phyloP scores from a whole-genome alignment of 352 stramenopile genomes.

The Phytophthora pini region DNA sequence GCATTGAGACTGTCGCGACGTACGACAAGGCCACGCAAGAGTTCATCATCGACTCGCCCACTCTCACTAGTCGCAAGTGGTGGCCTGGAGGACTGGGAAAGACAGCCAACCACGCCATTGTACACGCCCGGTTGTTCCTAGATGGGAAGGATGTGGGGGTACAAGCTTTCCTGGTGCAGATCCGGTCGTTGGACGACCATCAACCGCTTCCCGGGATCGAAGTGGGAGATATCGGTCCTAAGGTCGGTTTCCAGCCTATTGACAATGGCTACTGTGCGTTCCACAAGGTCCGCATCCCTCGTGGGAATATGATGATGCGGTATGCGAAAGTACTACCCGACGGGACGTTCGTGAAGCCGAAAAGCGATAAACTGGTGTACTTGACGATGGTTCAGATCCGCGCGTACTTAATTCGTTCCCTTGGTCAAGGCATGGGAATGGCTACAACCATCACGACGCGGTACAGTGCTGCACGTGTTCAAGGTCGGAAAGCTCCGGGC shows the following conservation, averaged over 20 bases:
- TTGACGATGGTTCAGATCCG: constrained; percentile 61
- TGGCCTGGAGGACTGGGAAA: constrained; percentile 74
- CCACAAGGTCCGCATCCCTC: constrained; percentile 20
- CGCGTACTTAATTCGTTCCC: constrained; percentile 26
- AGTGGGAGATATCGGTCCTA: constrained; percentile 23
- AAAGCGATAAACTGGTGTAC: constrained; percentile 75
- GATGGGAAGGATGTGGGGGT: constrained; percentile 29
- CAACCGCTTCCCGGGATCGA: too few relatives aligned
- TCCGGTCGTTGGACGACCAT: neutral
- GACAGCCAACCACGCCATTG: constrained; percentile 22
- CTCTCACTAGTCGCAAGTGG: constrained; percentile 94
- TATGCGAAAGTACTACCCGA: constrained; percentile 51
- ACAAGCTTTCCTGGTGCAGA: constrained; percentile 27
- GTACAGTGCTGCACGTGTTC: constrained; percentile 53
- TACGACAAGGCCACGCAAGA: constrained; percentile 90
- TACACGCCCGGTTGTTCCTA: constrained; percentile 23
- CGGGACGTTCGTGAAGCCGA: constrained; percentile 58
- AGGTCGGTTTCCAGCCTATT: constrained; percentile 53
- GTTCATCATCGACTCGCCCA: constrained; percentile 95
- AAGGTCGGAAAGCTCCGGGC: constrained; percentile 41
- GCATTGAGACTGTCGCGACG: constrained; percentile 83
- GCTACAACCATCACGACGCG: constrained; percentile 49
- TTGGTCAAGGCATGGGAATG: constrained; percentile 13
- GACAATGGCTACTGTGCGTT: constrained; percentile 32
- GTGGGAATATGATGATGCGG: constrained; percentile 36